phyloP scores from a whole-genome alignment of 2,329 filamentous ascomycete genomes.

The Fusarium nurragi region DNA sequence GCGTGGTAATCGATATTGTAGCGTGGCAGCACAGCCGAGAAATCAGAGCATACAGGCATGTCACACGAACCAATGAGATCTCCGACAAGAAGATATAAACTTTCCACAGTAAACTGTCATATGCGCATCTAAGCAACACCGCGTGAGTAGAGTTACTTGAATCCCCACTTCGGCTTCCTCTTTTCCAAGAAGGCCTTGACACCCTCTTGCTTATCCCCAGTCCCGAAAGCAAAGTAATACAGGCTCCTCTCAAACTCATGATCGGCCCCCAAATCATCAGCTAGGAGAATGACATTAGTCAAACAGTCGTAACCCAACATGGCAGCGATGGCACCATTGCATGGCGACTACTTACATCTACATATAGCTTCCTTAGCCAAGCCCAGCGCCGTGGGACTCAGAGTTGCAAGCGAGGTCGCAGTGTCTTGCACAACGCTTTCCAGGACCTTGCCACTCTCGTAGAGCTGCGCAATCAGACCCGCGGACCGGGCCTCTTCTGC shows the following conservation, averaged over 20 bases:
- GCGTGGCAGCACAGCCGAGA: background rate
- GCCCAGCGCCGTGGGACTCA: slow-evolving; percentile 41
- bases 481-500: slow-evolving; percentile 41
- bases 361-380: slow-evolving; percentile 46
- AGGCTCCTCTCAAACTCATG: slow-evolving; percentile 49
- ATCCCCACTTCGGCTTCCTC: slow-evolving; percentile 34
- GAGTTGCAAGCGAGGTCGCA: slow-evolving; percentile 39
- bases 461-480: slow-evolving; percentile 44
- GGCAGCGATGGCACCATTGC: background rate
- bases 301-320: too few relatives aligned
- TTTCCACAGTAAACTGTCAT: background rate
- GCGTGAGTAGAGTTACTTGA: background rate
- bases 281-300: slow-evolving; percentile 18
- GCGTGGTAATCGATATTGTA: background rate
- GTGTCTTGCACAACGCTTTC: slow-evolving; percentile 38
- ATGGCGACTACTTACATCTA: slow-evolving; percentile 35
- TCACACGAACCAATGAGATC: slow-evolving; percentile 1
- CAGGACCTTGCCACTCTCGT: slow-evolving; percentile 43
- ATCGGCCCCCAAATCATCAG: slow-evolving; percentile 41
- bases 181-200: slow-evolving; percentile 47
- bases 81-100: background rate
- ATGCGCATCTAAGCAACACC: background rate
- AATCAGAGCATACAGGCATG: background rate
- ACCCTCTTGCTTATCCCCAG: slow-evolving; percentile 45
- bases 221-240: slow-evolving; percentile 51